These are phyloP conservation scores for Buddleja alternifolia DNA, from an alignment of 257 asterid genomes.

Conservation along the genomic window DNA sequence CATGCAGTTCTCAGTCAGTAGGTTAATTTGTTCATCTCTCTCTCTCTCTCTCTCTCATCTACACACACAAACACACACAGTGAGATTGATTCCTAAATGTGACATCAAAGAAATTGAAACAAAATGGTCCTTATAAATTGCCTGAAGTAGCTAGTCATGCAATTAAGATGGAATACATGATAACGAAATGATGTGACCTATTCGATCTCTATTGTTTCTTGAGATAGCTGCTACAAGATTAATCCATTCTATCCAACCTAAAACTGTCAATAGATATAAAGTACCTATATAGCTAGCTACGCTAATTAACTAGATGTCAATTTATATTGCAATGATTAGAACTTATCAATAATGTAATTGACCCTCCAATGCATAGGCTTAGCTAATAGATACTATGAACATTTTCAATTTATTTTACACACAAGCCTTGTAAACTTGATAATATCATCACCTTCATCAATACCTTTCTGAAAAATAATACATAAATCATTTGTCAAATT, in stretches of 20 bases:
- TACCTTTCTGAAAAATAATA: too few species aligned
- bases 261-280: neutral
- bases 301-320: neutral
- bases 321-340: too few species aligned
- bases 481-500: slow-evolving; percentile 11
- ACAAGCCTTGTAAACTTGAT: slow-evolving; percentile 1
- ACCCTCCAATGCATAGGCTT: neutral
- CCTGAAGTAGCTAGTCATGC: slow-evolving; percentile 36
- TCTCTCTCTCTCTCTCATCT: too few species aligned
- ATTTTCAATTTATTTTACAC: neutral
- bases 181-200: slow-evolving; percentile 1
- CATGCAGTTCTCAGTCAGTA: slow-evolving; percentile 40
- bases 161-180: slow-evolving; percentile 33
- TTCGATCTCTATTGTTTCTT: slow-evolving; percentile 29
- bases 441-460: too few species aligned
- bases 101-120: neutral
- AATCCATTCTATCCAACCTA: neutral
- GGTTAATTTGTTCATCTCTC: neutral
- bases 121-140: slow-evolving; percentile 27
- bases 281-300: neutral
- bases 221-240: slow-evolving; percentile 11
- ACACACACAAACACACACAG: too few species aligned
- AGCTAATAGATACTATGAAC: neutral
- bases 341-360: neutral
- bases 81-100: neutral